phyloP scores from a whole-genome alignment of 352 stramenopile genomes.

The Globisporangium perplexum region DNA sequence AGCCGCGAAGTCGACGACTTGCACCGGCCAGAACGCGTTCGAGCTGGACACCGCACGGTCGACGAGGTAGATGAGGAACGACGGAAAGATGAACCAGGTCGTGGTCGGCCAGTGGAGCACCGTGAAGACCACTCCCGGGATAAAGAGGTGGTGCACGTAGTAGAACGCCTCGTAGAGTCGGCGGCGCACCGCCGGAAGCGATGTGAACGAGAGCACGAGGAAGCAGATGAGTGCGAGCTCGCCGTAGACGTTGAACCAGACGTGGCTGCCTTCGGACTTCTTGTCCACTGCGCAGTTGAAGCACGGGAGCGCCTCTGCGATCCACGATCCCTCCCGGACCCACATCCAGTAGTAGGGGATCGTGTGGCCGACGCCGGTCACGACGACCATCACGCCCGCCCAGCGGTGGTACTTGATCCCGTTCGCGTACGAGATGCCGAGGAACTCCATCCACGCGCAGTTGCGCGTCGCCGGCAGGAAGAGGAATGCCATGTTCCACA shows the following conservation, averaged over 20 bases:
- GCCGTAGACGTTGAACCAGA: conserved; percentile 40
- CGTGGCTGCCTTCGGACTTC: conserved; percentile 6
- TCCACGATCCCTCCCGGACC: conserved; percentile 17
- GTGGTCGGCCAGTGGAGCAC: conserved; percentile 30
- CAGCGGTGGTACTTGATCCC: conserved; percentile 38
- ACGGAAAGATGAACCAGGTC: conserved; percentile 31
- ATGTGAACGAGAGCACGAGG: conserved; percentile 22
- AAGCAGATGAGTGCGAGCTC: conserved; percentile 29
- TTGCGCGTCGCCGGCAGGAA: conserved; percentile 29
- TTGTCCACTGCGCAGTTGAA: conserved; percentile 26
- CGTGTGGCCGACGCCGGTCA: conserved; percentile 18
- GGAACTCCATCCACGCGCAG: conserved; percentile 30
- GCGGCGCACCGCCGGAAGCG: conserved; percentile 32
- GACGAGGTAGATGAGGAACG: conserved; percentile 31
- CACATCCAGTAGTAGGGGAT: conserved; percentile 23
- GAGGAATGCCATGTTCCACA: conserved; percentile 34
- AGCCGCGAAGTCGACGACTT: conserved; percentile 19
- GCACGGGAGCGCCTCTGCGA: conserved; percentile 26
- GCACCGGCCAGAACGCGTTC: conserved; percentile 22
- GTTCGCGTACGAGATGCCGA: conserved; percentile 29
- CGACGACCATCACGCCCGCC: conserved; percentile 19
- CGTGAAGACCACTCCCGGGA: conserved; percentile 23
- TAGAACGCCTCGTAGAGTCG: conserved; percentile 41
- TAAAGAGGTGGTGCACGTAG: conserved; percentile 35
- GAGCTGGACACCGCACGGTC: conserved; percentile 22